These are phyloP conservation scores for Excoecaria agallocha DNA, from an alignment of 345 rosid genomes.

Conservation along the genomic window DNA sequence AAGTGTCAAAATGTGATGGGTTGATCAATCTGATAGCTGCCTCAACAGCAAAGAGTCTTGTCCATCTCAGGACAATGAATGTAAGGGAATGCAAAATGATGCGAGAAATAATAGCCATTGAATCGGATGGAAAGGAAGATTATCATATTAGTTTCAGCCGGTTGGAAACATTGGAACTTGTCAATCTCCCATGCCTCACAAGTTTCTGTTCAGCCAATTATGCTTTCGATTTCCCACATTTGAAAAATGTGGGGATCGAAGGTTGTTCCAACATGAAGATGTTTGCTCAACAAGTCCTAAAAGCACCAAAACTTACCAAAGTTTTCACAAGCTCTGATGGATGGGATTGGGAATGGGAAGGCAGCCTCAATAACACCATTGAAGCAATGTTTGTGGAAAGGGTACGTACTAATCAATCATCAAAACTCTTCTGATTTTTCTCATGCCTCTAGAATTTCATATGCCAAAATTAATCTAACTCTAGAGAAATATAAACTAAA, in stretches of 20 bases:
- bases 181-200: conserved; percentile 6
- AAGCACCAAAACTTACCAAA: not conserved
- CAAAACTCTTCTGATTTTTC: no score
- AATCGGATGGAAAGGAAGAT: not conserved
- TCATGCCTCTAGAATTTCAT: no score
- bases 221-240: not conserved
- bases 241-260: not conserved
- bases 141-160: not conserved
- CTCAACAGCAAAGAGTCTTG: conserved; percentile 6
- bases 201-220: not conserved
- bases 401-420: no score
- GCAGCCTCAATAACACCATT: conserved; percentile 1
- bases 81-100: conserved; percentile 11
- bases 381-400: not conserved
- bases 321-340: no score
- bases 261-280: not conserved
- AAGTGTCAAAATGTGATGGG: conserved; percentile 4
- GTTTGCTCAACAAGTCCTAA: not conserved
- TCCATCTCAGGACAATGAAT: not conserved
- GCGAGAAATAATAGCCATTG: conserved; percentile 4
- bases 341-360: not conserved
- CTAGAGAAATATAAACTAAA: no score
- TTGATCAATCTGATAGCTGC: not conserved
- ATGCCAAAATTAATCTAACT: no score
- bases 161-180: not conserved